Conservation (phyloP, 2,329 filamentous ascomycete species). For the Fusarium sp. region DNA sequence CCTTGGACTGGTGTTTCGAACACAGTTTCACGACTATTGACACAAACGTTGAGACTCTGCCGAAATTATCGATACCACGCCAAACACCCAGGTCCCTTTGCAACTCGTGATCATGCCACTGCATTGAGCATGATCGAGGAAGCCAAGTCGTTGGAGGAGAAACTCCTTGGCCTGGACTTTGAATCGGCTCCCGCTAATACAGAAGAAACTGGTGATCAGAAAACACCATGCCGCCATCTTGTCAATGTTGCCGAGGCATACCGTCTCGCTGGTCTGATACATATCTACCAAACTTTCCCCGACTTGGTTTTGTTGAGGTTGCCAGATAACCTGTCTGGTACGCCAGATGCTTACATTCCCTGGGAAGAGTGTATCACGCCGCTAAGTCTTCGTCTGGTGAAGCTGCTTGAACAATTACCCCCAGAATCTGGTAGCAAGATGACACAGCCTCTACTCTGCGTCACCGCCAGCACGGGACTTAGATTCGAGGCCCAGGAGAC, state of each 20-base stretch:
- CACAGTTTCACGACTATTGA: slow-evolving; percentile 48
- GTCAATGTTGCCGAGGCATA: slow-evolving; percentile 53
- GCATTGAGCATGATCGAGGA: slow-evolving; percentile 46
- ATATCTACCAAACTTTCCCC: slow-evolving; percentile 55
- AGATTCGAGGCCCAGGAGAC: slow-evolving; percentile 22
- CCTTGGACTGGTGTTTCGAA: slow-evolving; percentile 55
- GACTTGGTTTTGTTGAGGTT: slow-evolving; percentile 48
- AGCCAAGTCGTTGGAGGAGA: slow-evolving; percentile 49
- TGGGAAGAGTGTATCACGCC: slow-evolving; percentile 51
- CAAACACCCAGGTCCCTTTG: slow-evolving; percentile 31
- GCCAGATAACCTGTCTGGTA: slow-evolving; percentile 26
- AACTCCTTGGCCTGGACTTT: slow-evolving; percentile 47
- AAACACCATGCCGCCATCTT: slow-evolving; percentile 47
- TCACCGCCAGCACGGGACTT: slow-evolving; percentile 50
- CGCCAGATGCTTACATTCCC: slow-evolving; percentile 24
- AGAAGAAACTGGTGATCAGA: slow-evolving; percentile 48
- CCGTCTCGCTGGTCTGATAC: slow-evolving; percentile 51
- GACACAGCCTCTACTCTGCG: slow-evolving; percentile 51
- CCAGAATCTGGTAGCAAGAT: slow-evolving; percentile 50
- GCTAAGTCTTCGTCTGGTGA: slow-evolving; percentile 45
- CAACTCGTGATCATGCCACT: slow-evolving; percentile 25
- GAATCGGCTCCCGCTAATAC: slow-evolving; percentile 21
- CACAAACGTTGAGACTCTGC: slow-evolving; percentile 51
- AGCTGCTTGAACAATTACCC: slow-evolving; percentile 48
- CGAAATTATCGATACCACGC: slow-evolving; percentile 49